Percentiles rank a stretch among this genome's conserved stretches.
Evolutionary conservation across 495 filamentous ascomycete genomes (phyloP).

Genomic region (Aspergillus sclerotioniger): DNA sequence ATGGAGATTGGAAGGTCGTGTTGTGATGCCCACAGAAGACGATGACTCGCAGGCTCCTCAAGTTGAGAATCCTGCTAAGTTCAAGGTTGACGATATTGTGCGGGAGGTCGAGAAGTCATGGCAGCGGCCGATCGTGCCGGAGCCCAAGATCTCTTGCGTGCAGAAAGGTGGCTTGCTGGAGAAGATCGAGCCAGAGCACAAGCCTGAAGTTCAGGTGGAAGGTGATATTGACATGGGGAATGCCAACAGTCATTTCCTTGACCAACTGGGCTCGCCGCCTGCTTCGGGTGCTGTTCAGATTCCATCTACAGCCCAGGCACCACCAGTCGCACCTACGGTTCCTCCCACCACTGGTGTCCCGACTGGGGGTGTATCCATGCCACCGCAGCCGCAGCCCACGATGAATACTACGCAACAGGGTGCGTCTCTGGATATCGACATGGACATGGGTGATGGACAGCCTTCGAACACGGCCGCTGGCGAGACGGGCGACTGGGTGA

Average conservation of each 20-base stretch:
- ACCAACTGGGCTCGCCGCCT: conserved; percentile 60
- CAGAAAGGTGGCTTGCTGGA: conserved; percentile 72
- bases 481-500: conserved; percentile 58
- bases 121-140: conserved; percentile 53
- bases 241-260: conserved; percentile 55
- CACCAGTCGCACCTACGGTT: conserved; percentile 3
- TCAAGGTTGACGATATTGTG: conserved; percentile 60
- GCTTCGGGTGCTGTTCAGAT: conserved; percentile 32
- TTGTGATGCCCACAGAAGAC: conserved; percentile 48
- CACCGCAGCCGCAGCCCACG: conserved; percentile 19
- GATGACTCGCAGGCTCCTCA: conserved; percentile 42
- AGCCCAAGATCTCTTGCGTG: conserved; percentile 63
- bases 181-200: conserved; percentile 48
- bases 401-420: conserved; percentile 11
- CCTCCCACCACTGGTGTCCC: conserved; percentile 4
- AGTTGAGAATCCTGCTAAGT: conserved; percentile 45
- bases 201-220: conserved; percentile 48
- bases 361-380: conserved; percentile 23
- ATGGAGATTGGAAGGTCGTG: conserved; percentile 62
- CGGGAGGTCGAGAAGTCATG: conserved; percentile 55
- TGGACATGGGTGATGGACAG: conserved; percentile 40
- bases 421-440: conserved; percentile 38
- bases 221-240: conserved; percentile 67
- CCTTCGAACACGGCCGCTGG: conserved; percentile 30
- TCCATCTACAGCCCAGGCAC: conserved; percentile 5